These are phyloP conservation scores for Brassica juncea DNA, from an alignment of 345 rosid genomes.

Conservation along the genomic window DNA sequence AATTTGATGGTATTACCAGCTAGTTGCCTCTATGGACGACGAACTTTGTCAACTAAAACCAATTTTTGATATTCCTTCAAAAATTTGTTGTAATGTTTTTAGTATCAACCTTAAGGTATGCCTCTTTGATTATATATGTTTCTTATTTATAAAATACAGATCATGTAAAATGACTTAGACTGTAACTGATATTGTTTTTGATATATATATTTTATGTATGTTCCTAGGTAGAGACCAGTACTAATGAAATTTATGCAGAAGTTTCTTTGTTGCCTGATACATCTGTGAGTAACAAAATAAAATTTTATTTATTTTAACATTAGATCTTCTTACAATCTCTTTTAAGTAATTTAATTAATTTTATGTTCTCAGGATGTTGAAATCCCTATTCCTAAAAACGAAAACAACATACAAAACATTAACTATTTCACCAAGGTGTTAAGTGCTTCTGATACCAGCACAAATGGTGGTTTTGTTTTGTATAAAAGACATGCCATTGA, in stretches of 20 bases:
- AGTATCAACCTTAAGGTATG: neutral
- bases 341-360: too few relatives aligned
- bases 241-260: neutral
- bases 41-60: neutral
- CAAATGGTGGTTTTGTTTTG: neutral
- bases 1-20: neutral
- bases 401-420: neutral
- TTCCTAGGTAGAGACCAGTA: neutral
- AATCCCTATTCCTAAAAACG: neutral
- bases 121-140: neutral
- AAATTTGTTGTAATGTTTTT: neutral
- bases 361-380: neutral
- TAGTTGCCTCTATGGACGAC: neutral
- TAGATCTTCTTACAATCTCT: too few relatives aligned
- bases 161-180: neutral
- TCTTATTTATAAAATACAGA: too few relatives aligned
- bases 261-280: neutral
- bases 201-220: neutral
- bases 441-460: neutral
- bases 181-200: neutral
- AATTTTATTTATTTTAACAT: neutral
- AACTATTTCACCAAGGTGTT: neutral
- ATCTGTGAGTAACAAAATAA: neutral
- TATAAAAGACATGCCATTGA: neutral
- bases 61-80: neutral